Conservation (phyloP, 73 alveolate genomes). For the Durusdinium trenchii region DNA sequence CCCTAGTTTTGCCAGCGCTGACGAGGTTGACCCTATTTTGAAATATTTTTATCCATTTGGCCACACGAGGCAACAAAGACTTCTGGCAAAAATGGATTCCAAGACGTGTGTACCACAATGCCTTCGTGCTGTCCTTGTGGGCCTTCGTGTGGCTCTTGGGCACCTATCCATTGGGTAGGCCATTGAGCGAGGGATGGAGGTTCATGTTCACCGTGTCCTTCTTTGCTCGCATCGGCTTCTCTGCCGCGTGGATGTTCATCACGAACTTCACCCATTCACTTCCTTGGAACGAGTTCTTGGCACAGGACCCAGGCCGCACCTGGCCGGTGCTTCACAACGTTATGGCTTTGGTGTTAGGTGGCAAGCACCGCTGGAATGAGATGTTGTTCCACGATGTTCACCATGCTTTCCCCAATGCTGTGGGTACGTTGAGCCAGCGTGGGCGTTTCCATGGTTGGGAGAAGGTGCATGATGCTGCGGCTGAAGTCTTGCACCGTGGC, state of each 20-base stretch:
- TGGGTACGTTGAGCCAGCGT: conserved; percentile 76
- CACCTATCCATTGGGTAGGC: conserved; percentile 77
- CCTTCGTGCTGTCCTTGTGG: conserved; percentile 71
- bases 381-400: conserved; percentile 79
- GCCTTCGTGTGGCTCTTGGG: conserved; percentile 87
- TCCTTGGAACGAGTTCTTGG: conserved; percentile 77
- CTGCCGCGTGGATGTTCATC: conserved; percentile 92
- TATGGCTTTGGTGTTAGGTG: conserved; percentile 82
- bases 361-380: conserved; percentile 92
- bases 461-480: conserved; percentile 67
- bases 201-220: conserved; percentile 53
- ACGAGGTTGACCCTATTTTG: too few relatives aligned
- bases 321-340: conserved; percentile 76
- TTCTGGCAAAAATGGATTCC: conserved; percentile 84
- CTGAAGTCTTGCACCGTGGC: conserved; percentile 45
- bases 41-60: too few relatives aligned
- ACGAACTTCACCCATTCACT: conserved; percentile 71
- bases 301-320: conserved; percentile 90
- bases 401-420: conserved; percentile 80
- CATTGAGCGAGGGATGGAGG: conserved; percentile 93
- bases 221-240: conserved; percentile 78
- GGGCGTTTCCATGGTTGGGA: conserved; percentile 93
- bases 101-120: conserved; percentile 51
- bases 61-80: not conserved
- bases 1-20: too few relatives aligned